Evolutionary conservation across 495 filamentous ascomycete species (phyloP).

Genomic region (Daldinia bambusicola): DNA sequence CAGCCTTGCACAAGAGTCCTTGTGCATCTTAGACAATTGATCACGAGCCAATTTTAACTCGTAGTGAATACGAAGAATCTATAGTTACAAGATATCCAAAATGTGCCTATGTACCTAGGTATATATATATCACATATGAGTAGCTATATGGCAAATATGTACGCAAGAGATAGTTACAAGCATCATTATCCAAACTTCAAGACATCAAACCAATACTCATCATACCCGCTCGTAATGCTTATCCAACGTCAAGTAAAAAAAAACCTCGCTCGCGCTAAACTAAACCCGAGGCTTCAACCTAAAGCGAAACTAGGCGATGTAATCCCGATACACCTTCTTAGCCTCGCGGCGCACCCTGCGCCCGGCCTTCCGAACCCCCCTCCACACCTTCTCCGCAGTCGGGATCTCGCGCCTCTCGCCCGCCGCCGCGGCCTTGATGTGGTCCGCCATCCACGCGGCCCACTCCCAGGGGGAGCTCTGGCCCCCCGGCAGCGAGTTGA

Average conservation of each 20-base stretch:
- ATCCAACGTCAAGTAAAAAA: not conserved
- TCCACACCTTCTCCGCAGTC: constrained; percentile 37
- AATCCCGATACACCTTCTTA: constrained; percentile 43
- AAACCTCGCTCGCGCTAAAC: not conserved
- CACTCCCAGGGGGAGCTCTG: constrained; percentile 72
- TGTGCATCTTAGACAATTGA: not conserved
- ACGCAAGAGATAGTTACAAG: not conserved
- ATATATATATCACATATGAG: not conserved
- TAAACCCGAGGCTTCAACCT: not conserved
- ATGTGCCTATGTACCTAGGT: not conserved
- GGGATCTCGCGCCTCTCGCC: constrained; percentile 38
- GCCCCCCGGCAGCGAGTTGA: constrained; percentile 73
- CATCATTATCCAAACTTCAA: not conserved
- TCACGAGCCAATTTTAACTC: not conserved
- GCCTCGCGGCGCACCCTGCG: constrained; percentile 41
- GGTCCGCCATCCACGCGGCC: constrained; percentile 61
- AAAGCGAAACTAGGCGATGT: constrained; percentile 36
- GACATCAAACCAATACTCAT: not conserved
- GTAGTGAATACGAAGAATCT: not conserved
- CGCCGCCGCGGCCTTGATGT: constrained; percentile 32
- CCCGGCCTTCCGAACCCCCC: constrained; percentile 38
- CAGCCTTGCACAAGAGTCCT: not conserved
- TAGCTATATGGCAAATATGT: not conserved
- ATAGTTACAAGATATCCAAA: not conserved
- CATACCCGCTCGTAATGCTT: constrained; percentile 5